phyloP scores from a whole-genome alignment of 768 basidiomycete species.

The Dacryopinax primogenitus region DNA sequence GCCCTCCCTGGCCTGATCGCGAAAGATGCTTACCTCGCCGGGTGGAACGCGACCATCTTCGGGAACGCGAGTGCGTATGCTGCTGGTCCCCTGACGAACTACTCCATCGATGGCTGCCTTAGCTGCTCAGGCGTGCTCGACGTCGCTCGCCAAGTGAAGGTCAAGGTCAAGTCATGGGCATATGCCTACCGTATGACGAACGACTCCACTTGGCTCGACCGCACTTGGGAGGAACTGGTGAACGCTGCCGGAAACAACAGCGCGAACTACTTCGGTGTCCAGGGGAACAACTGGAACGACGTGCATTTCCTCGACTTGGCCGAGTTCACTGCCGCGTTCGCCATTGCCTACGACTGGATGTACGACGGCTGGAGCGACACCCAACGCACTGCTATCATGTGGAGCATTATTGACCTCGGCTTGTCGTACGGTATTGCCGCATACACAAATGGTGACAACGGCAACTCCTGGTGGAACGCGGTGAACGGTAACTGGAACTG shows the following conservation, averaged over 20 bases:
- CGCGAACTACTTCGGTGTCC: constrained; percentile 24
- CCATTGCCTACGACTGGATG: constrained; percentile 38
- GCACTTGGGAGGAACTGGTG: constrained; percentile 30
- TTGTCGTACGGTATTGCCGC: not conserved
- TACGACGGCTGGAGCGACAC: constrained; percentile 33
- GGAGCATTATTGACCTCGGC: constrained; percentile 29
- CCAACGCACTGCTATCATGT: constrained; percentile 28
- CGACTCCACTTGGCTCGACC: constrained; percentile 32
- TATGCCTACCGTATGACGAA: constrained; percentile 34
- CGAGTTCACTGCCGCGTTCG: constrained; percentile 33
- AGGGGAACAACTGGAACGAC: constrained; percentile 26
- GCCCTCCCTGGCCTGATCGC: constrained; percentile 30
- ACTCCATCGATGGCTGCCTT: constrained; percentile 31
- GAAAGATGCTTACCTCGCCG: constrained; percentile 31
- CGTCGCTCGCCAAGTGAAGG: constrained; percentile 31
- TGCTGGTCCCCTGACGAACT: constrained; percentile 22
- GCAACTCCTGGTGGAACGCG: constrained; percentile 2
- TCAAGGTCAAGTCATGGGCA: constrained; percentile 33
- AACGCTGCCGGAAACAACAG: constrained; percentile 30
- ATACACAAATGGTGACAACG: not conserved
- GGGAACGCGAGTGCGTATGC: constrained; percentile 28
- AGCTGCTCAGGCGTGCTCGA: constrained; percentile 33
- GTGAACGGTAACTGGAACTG: constrained; percentile 38
- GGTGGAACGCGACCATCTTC: constrained; percentile 35
- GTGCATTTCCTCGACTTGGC: constrained; percentile 31